These are phyloP conservation scores for Colletotrichum higginsianum DNA, from an alignment of 2,329 filamentous ascomycete genomes.

Conservation along the genomic window DNA sequence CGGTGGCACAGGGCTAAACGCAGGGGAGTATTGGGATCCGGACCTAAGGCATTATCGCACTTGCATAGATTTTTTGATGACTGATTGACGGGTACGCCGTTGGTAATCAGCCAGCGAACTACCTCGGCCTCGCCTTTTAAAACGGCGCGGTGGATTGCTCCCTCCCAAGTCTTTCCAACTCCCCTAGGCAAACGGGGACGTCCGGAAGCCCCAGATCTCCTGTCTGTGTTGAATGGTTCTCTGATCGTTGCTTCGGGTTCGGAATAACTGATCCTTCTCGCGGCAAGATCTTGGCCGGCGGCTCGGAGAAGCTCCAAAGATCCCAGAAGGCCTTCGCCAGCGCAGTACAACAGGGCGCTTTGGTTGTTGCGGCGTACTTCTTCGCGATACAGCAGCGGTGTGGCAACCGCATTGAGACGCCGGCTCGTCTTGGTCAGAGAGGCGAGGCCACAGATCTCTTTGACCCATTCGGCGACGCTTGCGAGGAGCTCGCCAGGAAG, in stretches of 20 bases:
- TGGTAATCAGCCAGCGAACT: not conserved
- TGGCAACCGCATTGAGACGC: constrained; percentile 2
- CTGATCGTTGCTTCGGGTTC: not conserved
- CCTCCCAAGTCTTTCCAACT: not conserved
- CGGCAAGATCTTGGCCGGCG: not conserved
- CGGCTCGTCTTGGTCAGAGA: constrained; percentile 16
- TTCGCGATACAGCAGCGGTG: not conserved
- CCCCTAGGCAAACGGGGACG: too few species aligned
- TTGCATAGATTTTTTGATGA: not conserved
- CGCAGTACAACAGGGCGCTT: constrained; percentile 7
- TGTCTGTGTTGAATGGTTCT: too few species aligned
- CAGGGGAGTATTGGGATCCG: not conserved
- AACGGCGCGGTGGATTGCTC: not conserved
- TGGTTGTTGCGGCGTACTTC: not conserved
- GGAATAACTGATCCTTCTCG: not conserved
- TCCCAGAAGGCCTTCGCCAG: not conserved
- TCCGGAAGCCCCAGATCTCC: too few species aligned
- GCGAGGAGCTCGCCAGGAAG: not conserved
- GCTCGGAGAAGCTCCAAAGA: constrained; percentile 2
- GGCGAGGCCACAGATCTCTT: constrained; percentile 16
- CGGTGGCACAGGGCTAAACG: constrained; percentile 4
- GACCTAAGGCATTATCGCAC: not conserved
- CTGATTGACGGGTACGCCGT: not conserved
- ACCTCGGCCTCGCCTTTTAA: not conserved
- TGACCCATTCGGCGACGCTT: not conserved